A percentile compares a stretch with the other conserved stretches of the same genome.
These are phyloP conservation scores for Pouteria campechiana DNA, from an alignment of 179 eudicot species.

Conservation along the genomic window DNA sequence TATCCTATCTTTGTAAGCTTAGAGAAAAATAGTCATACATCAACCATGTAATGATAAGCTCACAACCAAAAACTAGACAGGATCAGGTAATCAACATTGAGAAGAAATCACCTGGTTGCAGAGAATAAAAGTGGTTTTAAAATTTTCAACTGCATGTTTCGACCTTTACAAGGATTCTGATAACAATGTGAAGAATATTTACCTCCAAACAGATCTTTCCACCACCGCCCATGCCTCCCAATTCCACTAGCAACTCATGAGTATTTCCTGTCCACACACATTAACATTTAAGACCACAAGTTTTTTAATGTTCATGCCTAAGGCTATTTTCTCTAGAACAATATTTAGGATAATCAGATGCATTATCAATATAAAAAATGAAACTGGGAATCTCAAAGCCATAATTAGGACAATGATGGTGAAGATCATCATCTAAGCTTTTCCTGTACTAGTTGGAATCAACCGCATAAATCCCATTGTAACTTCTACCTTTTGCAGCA, in stretches of 20 bases:
- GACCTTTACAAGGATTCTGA: not conserved
- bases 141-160: not conserved
- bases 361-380: too few relatives aligned
- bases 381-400: too few relatives aligned
- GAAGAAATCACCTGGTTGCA: not conserved
- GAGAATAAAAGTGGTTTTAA: not conserved
- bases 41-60: not conserved
- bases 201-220: constrained; percentile 94
- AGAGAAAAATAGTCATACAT: not conserved
- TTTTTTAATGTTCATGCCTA: too few relatives aligned
- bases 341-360: too few relatives aligned
- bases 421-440: too few relatives aligned
- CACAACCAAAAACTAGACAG: not conserved
- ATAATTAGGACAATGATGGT: too few relatives aligned
- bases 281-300: too few relatives aligned
- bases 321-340: too few relatives aligned
- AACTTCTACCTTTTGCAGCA: too few relatives aligned
- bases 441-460: too few relatives aligned
- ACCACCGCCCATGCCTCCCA: constrained; percentile 99
- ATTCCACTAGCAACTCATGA: constrained; percentile 77
- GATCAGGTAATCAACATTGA: not conserved
- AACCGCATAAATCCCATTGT: too few relatives aligned
- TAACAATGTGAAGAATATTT: constrained; percentile 12
- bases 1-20: too few relatives aligned
- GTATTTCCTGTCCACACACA: constrained; percentile 42